phyloP scores from a whole-genome alignment of 2,329 filamentous ascomycete species.

The Cladosporium sp. region DNA sequence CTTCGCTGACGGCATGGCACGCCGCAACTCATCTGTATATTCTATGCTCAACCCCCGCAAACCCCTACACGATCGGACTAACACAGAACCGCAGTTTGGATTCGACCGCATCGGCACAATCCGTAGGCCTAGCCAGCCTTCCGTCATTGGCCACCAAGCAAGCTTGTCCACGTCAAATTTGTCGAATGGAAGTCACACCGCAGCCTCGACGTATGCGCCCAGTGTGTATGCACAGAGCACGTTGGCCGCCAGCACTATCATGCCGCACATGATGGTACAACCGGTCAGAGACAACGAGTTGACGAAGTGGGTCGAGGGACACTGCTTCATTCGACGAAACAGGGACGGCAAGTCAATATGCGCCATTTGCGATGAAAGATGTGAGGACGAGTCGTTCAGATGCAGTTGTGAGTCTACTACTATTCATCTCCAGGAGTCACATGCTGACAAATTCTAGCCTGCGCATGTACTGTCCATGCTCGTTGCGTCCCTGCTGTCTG shows the following conservation, averaged over 20 bases:
- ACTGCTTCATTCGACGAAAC: slow-evolving; percentile 69
- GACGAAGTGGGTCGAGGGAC: slow-evolving; percentile 80
- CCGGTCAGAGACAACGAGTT: slow-evolving; percentile 77
- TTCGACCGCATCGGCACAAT: slow-evolving; percentile 69
- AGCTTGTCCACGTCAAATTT: slow-evolving; percentile 69
- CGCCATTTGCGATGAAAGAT: slow-evolving; percentile 73
- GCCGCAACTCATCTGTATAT: slow-evolving; percentile 78
- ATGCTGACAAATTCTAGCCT: slow-evolving; percentile 46
- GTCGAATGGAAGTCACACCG: slow-evolving; percentile 43
- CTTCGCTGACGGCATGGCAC: slow-evolving; percentile 71
- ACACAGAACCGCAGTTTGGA: slow-evolving; percentile 58
- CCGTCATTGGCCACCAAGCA: slow-evolving; percentile 60
- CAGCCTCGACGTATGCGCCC: slow-evolving; percentile 63
- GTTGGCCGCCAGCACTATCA: slow-evolving; percentile 78
- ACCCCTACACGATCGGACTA: slow-evolving; percentile 33
- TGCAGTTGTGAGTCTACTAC: slow-evolving; percentile 56
- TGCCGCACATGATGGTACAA: slow-evolving; percentile 80
- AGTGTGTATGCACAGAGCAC: slow-evolving; percentile 86
- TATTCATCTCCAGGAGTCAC: not conserved
- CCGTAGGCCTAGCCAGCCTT: slow-evolving; percentile 62
- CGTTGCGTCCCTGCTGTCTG: slow-evolving; percentile 61
- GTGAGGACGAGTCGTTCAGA: slow-evolving; percentile 71
- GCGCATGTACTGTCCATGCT: slow-evolving; percentile 56
- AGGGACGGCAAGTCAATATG: slow-evolving; percentile 64
- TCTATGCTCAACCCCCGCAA: slow-evolving; percentile 32